Evolutionary conservation across 1,139 yeast genomes (phyloP).

Genomic region (Tardiomyces blankii): DNA sequence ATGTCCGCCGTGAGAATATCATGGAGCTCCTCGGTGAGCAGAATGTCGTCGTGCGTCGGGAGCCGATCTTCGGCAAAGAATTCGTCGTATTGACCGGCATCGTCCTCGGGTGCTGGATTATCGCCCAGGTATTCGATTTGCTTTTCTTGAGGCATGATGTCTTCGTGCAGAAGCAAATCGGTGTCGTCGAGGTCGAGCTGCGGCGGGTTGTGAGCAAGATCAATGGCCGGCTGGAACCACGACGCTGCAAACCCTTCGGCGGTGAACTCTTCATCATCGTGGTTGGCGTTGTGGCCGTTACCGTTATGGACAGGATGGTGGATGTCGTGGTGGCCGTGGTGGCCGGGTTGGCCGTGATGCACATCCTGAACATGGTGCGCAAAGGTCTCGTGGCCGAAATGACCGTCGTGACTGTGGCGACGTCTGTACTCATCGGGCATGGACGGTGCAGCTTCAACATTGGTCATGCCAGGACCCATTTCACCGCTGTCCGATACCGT

Average conservation of each 20-base stretch:
- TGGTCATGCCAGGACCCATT: no score
- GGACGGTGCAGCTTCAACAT: no score
- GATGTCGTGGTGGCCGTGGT: no score
- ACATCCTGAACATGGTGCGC: no score
- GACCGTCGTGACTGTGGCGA: no score
- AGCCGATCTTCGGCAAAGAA: neutral
- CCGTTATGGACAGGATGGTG: no score
- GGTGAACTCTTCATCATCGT: neutral
- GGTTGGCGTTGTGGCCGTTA: neutral
- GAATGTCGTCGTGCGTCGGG: neutral
- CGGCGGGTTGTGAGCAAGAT: constrained; percentile 3
- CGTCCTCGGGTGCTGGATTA: neutral
- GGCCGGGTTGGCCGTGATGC: no score
- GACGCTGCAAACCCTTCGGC: neutral
- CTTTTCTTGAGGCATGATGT: constrained; percentile 18
- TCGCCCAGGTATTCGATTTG: constrained; percentile 6
- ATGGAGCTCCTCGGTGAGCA: neutral
- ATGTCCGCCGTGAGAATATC: neutral
- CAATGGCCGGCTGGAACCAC: neutral
- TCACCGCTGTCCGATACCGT: no score
- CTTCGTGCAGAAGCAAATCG: constrained; percentile 13
- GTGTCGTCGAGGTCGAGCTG: constrained; percentile 11
- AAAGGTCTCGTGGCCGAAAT: no score
- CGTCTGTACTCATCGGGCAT: no score
- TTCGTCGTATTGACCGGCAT: neutral